Conservation (phyloP, 768 basidiomycete species). For the Tulasnella sp. region DNA sequence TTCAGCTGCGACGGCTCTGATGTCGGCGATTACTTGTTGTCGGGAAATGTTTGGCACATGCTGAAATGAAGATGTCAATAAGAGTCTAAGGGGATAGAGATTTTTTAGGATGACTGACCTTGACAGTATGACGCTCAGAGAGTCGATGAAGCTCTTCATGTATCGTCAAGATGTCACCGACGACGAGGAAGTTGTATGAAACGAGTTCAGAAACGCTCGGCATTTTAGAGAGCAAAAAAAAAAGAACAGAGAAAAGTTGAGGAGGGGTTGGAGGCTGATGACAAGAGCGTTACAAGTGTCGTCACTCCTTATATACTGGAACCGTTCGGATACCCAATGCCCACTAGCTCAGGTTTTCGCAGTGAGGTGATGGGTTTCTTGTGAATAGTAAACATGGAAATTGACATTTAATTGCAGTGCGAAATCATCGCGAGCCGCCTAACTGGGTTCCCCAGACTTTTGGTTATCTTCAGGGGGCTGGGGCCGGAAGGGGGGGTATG, state of each 20-base stretch:
- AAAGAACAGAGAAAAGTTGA: not conserved
- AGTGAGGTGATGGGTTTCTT: too few relatives aligned
- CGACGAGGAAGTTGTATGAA: conserved; percentile 14
- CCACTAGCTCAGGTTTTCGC: too few relatives aligned
- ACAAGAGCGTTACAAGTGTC: not conserved
- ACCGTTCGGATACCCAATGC: too few relatives aligned
- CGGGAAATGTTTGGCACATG: conserved; percentile 5
- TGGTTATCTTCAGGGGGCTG: too few relatives aligned
- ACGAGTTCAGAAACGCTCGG: conserved; percentile 12
- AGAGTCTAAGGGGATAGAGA: not conserved
- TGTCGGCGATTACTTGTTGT: conserved; percentile 13
- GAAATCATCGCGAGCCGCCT: too few relatives aligned
- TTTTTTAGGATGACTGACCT: not conserved
- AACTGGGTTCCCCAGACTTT: too few relatives aligned
- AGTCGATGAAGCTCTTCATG: conserved; percentile 10
- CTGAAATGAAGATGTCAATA: conserved; percentile 2
- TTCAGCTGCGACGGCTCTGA: conserved; percentile 10
- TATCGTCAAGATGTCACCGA: conserved; percentile 9
- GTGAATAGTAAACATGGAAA: too few relatives aligned
- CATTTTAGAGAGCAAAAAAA: not conserved
- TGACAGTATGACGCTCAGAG: conserved; percentile 7
- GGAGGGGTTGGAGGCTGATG: not conserved
- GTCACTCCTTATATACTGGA: too few relatives aligned
- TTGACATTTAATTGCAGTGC: too few relatives aligned
- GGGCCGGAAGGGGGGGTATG: too few relatives aligned